These are phyloP conservation scores for Lithohypha guttulata DNA, from an alignment of 2,329 filamentous ascomycete genomes.

Conservation along the genomic window DNA sequence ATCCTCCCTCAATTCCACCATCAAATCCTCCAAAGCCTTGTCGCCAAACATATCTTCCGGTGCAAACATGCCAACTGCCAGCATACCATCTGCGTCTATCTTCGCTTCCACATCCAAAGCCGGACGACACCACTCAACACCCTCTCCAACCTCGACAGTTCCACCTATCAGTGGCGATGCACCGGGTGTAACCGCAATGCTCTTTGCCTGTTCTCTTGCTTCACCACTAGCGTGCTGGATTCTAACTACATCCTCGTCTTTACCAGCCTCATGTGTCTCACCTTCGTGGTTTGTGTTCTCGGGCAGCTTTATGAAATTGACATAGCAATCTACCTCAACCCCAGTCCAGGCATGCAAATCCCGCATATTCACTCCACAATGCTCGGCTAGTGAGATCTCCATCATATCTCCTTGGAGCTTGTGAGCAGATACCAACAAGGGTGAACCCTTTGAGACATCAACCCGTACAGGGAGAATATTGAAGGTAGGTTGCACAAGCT, in stretches of 20 bases:
- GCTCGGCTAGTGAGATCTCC: conserved; percentile 45
- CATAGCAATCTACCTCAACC: conserved; percentile 56
- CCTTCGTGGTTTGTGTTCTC: conserved; percentile 22
- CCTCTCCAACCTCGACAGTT: background rate
- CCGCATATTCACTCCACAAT: conserved; percentile 52
- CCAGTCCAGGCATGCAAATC: conserved; percentile 70
- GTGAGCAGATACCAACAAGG: conserved; percentile 43
- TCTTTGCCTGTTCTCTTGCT: background rate
- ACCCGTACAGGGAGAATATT: conserved; percentile 67
- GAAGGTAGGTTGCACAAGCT: conserved; percentile 57
- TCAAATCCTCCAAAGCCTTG: conserved; percentile 27
- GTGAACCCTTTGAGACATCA: conserved; percentile 21
- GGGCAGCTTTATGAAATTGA: conserved; percentile 65
- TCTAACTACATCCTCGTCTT: conserved; percentile 1
- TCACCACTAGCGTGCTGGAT: conserved; percentile 1
- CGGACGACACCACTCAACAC: conserved; percentile 26
- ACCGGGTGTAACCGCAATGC: background rate
- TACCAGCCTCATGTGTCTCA: conserved; percentile 6
- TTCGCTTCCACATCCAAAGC: conserved; percentile 47
- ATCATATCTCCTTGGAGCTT: conserved; percentile 59
- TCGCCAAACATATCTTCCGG: conserved; percentile 34
- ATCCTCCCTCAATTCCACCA: conserved; percentile 22
- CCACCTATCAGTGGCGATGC: conserved; percentile 14
- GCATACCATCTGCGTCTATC: conserved; percentile 31
- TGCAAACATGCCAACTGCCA: conserved; percentile 46